Conservation (phyloP, 805 yeast genomes). For the Clavispora vitiphila region DNA sequence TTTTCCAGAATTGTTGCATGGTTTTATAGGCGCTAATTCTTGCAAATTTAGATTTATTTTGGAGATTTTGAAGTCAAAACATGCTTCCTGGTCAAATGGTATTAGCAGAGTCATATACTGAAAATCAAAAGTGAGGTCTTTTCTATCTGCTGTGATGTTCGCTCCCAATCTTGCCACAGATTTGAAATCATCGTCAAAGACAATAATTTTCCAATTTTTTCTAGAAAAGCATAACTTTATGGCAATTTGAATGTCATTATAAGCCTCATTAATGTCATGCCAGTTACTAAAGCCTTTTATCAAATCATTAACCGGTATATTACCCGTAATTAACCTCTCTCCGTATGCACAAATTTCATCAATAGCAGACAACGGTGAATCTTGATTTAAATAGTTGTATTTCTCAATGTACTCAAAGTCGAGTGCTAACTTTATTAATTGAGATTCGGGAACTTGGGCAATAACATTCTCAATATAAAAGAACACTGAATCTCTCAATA, state of each 20-base stretch:
- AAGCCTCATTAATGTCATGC: background rate
- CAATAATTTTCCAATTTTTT: constrained; percentile 18
- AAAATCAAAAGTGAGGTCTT: background rate
- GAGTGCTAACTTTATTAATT: background rate
- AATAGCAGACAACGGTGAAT: background rate
- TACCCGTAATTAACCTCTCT: background rate
- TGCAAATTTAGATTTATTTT: background rate
- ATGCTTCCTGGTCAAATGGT: no score
- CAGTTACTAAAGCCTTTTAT: background rate
- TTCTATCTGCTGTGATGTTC: background rate
- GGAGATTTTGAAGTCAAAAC: background rate
- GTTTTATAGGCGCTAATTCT: background rate
- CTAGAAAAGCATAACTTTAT: constrained; percentile 50
- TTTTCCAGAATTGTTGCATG: background rate
- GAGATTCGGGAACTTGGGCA: background rate
- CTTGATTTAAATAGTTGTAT: background rate
- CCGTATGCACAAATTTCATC: constrained; percentile 2
- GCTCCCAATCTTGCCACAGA: background rate
- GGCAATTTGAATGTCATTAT: constrained; percentile 18
- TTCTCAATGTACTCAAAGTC: constrained; percentile 1
- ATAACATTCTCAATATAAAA: constrained; percentile 16
- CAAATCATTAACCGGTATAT: background rate
- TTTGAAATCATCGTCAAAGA: constrained; percentile 13
- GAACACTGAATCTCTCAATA: constrained; percentile 32
- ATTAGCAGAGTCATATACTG: background rate